These are phyloP conservation scores for Nakazawaea sp. DNA, from an alignment of 805 yeast genomes.

Conservation along the genomic window DNA sequence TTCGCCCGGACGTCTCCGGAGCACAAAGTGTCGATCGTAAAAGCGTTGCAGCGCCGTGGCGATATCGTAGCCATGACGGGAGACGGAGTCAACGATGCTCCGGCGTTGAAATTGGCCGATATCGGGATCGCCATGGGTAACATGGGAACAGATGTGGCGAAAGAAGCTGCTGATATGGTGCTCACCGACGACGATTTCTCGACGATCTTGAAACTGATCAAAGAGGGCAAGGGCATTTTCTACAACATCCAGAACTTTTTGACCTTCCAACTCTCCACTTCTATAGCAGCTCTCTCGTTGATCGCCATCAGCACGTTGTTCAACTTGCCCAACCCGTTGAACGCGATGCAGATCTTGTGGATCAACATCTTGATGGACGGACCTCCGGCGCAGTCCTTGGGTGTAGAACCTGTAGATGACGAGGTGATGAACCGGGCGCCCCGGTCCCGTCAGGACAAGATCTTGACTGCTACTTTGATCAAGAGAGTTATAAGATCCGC, in stretches of 20 bases:
- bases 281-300: conserved; percentile 88
- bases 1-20: conserved; percentile 96
- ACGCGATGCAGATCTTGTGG: conserved; percentile 98
- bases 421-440: conserved; percentile 98
- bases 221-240: conserved; percentile 97
- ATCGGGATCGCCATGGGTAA: conserved; percentile 93
- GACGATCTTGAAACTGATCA: conserved; percentile 87
- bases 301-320: conserved; percentile 84
- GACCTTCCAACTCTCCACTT: conserved; percentile 92
- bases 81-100: conserved; percentile 98
- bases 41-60: conserved; percentile 84
- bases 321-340: conserved; percentile 87
- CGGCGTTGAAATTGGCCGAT: conserved; percentile 94
- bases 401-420: conserved; percentile 96
- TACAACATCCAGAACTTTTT: conserved; percentile 91
- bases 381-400: conserved; percentile 96
- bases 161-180: conserved; percentile 97
- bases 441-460: conserved; percentile 78
- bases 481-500: conserved; percentile 76
- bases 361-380: conserved; percentile 98
- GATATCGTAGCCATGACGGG: conserved; percentile 99
- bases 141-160: conserved; percentile 97
- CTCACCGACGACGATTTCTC: conserved; percentile 95
- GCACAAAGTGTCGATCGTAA: conserved; percentile 83
- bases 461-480: conserved; percentile 63